phyloP scores from a whole-genome alignment of 352 stramenopile species.

The Pilasporangium apinafurcum region DNA sequence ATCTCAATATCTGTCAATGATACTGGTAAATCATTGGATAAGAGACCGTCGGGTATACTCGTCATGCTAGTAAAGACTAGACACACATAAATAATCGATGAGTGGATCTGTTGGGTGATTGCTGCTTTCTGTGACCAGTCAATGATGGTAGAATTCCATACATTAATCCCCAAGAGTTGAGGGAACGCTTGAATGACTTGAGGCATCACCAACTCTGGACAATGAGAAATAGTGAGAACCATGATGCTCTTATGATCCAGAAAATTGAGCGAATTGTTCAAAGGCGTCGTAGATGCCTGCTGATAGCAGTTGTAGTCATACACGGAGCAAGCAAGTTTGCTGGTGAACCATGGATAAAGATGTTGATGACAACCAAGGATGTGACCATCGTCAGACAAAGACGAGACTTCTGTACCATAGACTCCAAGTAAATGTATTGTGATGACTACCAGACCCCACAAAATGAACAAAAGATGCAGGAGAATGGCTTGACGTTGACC shows the following conservation, averaged over 20 bases:
- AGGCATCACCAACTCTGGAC: slow-evolving; percentile 8
- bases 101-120: slow-evolving; percentile 1
- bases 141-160: slow-evolving; percentile 14
- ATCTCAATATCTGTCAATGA: slow-evolving; percentile 16
- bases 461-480: slow-evolving; percentile 2
- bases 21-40: slow-evolving; percentile 6
- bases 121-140: slow-evolving; percentile 6
- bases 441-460: slow-evolving; percentile 2
- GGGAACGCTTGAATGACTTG: slow-evolving; percentile 8
- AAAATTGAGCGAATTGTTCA: not conserved
- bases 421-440: not conserved
- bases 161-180: slow-evolving; percentile 15
- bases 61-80: slow-evolving; percentile 12
- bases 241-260: slow-evolving; percentile 10
- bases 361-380: slow-evolving; percentile 2
- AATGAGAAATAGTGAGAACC: slow-evolving; percentile 16
- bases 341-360: slow-evolving; percentile 4
- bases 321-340: slow-evolving; percentile 11
- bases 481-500: not conserved
- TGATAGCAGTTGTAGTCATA: slow-evolving; percentile 9
- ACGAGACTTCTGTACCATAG: not conserved
- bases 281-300: not conserved
- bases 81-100: slow-evolving; percentile 9
- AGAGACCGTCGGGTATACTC: slow-evolving; percentile 1
- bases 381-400: not conserved